phyloP scores from a whole-genome alignment of 371 early-diverging fungal species.

The Circinella umbellata region DNA sequence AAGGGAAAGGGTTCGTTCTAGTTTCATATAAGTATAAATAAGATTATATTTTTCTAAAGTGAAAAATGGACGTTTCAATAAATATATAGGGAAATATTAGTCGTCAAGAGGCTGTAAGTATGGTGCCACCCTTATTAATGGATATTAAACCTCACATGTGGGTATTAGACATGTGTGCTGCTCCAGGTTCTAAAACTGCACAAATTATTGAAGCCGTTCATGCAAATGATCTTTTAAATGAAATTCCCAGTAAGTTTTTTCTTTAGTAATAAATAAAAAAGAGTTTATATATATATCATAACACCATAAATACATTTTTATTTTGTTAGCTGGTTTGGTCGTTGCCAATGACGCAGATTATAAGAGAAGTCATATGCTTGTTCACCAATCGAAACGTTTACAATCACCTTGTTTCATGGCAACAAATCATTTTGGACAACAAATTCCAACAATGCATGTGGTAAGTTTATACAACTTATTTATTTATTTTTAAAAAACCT shows the following conservation, averaged over 20 bases:
- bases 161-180: slow-evolving; percentile 93
- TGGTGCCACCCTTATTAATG: slow-evolving; percentile 97
- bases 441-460: slow-evolving; percentile 83
- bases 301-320: not conserved
- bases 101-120: slow-evolving; percentile 98
- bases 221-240: slow-evolving; percentile 63
- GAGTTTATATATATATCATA: not conserved
- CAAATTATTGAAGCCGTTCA: slow-evolving; percentile 95
- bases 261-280: not conserved
- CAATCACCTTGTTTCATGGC: slow-evolving; percentile 92
- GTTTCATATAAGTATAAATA: no score
- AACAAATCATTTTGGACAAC: slow-evolving; percentile 95
- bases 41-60: no score
- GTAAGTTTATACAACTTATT: slow-evolving; percentile 13
- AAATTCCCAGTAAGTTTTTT: slow-evolving; percentile 63
- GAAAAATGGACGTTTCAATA: not conserved
- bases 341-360: slow-evolving; percentile 97
- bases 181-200: slow-evolving; percentile 91
- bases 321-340: slow-evolving; percentile 84
- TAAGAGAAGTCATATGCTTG: slow-evolving; percentile 92
- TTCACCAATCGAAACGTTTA: slow-evolving; percentile 94
- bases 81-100: slow-evolving; percentile 84
- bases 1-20: no score
- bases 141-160: slow-evolving; percentile 91
- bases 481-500: not conserved